A percentile compares a stretch with the other conserved stretches of the same genome.
Evolutionary conservation across 2,329 filamentous ascomycete genomes (phyloP).

Genomic region (Colletotrichum lini): DNA sequence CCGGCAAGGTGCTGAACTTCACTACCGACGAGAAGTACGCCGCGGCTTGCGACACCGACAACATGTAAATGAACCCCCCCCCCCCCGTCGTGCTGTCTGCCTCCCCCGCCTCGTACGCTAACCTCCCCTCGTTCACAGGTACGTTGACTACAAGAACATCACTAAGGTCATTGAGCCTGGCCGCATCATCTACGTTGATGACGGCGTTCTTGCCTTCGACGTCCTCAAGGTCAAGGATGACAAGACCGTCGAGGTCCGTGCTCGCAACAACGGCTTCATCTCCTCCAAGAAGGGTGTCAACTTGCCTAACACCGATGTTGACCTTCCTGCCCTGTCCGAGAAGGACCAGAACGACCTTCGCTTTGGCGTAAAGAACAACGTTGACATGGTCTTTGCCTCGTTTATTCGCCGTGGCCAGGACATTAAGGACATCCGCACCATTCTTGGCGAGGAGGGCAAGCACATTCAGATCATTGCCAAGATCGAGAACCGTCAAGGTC

Average conservation of each 20-base stretch:
- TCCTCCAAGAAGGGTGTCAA: slow-evolving; percentile 99
- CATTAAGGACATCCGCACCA: slow-evolving; percentile 91
- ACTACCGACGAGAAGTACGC: slow-evolving; percentile 96
- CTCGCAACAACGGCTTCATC: slow-evolving; percentile 98
- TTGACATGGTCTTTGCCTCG: slow-evolving; percentile 99
- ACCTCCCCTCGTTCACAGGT: slow-evolving; percentile 66
- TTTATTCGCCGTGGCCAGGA: slow-evolving; percentile 97
- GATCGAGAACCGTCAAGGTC: slow-evolving; percentile 99
- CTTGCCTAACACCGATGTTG: slow-evolving; percentile 97
- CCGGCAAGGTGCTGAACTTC: slow-evolving; percentile 90
- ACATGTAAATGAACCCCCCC: slow-evolving; percentile 78
- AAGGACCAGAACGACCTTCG: slow-evolving; percentile 96
- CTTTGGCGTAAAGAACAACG: slow-evolving; percentile 98
- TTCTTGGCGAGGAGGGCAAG: slow-evolving; percentile 92
- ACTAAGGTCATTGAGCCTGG: slow-evolving; percentile 95
- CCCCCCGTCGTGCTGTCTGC: slow-evolving; percentile 25
- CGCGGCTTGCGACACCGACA: slow-evolving; percentile 85
- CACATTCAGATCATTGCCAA: slow-evolving; percentile 99
- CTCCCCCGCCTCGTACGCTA: not conserved
- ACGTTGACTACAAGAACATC: slow-evolving; percentile 99
- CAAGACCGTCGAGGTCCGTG: slow-evolving; percentile 87
- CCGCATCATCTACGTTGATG: slow-evolving; percentile 97
- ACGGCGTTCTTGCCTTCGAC: slow-evolving; percentile 97
- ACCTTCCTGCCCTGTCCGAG: slow-evolving; percentile 96
- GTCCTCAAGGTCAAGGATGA: slow-evolving; percentile 90